Conservation (phyloP, 2,329 filamentous ascomycete species). For the Diaporthe citrichinensis region DNA sequence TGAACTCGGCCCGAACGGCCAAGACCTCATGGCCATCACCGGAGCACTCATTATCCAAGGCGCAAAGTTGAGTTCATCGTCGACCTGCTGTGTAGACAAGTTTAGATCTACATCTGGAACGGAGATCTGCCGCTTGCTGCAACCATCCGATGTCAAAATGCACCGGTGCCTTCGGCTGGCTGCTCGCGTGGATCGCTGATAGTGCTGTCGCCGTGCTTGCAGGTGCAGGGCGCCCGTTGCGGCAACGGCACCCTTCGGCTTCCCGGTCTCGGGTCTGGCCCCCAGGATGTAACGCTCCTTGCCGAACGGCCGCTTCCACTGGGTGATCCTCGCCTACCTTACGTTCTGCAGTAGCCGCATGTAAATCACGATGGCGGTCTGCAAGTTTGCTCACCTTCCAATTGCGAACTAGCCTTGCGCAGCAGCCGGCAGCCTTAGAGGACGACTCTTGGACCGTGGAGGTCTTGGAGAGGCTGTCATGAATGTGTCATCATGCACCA, state of each 20-base stretch:
- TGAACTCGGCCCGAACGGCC: constrained; percentile 27
- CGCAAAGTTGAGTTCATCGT: not conserved
- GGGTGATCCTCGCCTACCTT: not conserved
- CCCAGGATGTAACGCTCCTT: not conserved
- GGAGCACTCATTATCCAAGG: not conserved
- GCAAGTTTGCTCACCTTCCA: constrained; percentile 21
- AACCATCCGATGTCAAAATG: constrained; percentile 9
- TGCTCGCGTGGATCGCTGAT: not conserved
- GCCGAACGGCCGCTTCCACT: constrained; percentile 11
- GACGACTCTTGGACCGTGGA: not conserved
- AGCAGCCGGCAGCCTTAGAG: not conserved
- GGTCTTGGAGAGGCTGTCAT: not conserved
- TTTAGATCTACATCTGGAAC: not conserved
- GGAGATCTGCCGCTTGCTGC: constrained; percentile 12
- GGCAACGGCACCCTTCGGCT: constrained; percentile 28
- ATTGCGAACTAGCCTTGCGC: constrained; percentile 16
- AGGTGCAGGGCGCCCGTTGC: constrained; percentile 16
- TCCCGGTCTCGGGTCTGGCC: constrained; percentile 36
- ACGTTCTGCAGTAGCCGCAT: constrained; percentile 26
- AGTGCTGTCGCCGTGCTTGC: constrained; percentile 13
- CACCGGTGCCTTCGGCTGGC: not conserved
- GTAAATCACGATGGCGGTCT: constrained; percentile 35
- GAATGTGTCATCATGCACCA: not conserved
- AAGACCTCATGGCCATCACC: not conserved
- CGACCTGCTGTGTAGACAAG: not conserved